These are phyloP conservation scores for Nannochloropsis oceanica DNA, from an alignment of 108 stramenopile genomes.

Conservation along the genomic window DNA sequence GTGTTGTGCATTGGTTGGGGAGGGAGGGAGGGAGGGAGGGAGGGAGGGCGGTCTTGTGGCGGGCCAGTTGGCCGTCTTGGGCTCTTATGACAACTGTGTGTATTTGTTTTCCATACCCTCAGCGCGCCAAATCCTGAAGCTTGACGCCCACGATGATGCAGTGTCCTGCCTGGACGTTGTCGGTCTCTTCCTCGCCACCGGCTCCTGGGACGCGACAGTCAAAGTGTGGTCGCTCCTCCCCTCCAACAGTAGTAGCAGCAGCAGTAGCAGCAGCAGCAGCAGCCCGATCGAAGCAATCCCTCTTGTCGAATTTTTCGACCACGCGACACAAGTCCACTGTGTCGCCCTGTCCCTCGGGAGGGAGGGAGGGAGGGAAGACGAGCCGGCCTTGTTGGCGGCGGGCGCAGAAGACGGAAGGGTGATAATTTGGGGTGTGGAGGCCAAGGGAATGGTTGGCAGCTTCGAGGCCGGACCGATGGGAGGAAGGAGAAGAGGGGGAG, in stretches of 20 bases:
- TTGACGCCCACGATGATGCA: conserved; percentile 19
- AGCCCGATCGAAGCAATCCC: background rate
- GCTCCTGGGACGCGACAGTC: conserved; percentile 40
- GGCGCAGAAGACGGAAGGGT: conserved; percentile 35
- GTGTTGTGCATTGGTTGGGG: conserved; percentile 22
- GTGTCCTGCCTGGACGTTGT: conserved; percentile 17
- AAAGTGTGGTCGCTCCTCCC: conserved; percentile 15
- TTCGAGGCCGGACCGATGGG: conserved; percentile 19
- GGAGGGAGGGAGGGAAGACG: too few relatives aligned
- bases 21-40: conserved; percentile 3
- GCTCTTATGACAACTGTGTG: conserved; percentile 33
- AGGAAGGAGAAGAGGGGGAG: conserved; percentile 28
- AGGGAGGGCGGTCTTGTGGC: background rate
- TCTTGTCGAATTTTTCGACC: conserved; percentile 33
- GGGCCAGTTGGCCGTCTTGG: background rate
- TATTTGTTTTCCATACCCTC: conserved; percentile 14
- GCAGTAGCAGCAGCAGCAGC: conserved; percentile 5
- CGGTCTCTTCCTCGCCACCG: conserved; percentile 25
- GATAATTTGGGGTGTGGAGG: conserved; percentile 18
- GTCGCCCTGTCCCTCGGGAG: conserved; percentile 7
- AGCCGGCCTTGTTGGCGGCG: background rate
- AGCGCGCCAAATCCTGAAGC: conserved; percentile 9
- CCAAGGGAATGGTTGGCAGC: background rate
- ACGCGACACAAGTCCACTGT: conserved; percentile 27
- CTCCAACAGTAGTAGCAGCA: background rate